Conservation (phyloP, 306 rosid species). For the Mimosa bimucronata region DNA sequence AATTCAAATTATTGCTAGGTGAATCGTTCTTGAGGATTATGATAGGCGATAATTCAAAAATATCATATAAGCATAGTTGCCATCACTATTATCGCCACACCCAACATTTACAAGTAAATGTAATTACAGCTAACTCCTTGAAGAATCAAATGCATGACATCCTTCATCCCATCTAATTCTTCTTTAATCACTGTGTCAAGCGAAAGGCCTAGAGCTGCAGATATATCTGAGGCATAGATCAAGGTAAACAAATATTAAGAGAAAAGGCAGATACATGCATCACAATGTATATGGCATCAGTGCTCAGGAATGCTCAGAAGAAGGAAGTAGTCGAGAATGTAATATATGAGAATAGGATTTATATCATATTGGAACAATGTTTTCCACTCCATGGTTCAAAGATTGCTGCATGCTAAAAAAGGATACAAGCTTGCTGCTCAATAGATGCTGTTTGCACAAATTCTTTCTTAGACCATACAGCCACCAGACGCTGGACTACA, state of each 20-base stretch:
- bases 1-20: conserved; percentile 2
- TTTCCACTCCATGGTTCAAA: conserved; percentile 10
- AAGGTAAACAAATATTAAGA: conserved; percentile 46
- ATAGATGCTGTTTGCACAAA: conserved; percentile 83
- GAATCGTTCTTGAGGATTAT: conserved; percentile 14
- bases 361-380: conserved; percentile 25
- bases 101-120: conserved; percentile 29
- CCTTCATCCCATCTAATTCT: conserved; percentile 77
- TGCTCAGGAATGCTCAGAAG: conserved; percentile 20
- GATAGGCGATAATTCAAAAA: conserved; percentile 27
- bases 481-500: conserved; percentile 59
- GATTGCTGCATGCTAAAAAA: conserved; percentile 38
- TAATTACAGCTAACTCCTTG: conserved; percentile 94
- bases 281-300: conserved; percentile 31
- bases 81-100: conserved; percentile 31
- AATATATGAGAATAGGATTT: conserved; percentile 9
- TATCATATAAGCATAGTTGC: conserved; percentile 21
- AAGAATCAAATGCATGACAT: conserved; percentile 78
- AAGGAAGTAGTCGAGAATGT: conserved; percentile 19
- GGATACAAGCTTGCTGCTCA: conserved; percentile 98
- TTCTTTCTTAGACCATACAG: conserved; percentile 84
- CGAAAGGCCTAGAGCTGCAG: conserved; percentile 88
- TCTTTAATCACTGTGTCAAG: conserved; percentile 78
- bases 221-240: conserved; percentile 65
- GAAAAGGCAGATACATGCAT: not conserved